Evolutionary conservation across 257 asterid species (phyloP).

Genomic region (Salvia miltiorrhiza): DNA sequence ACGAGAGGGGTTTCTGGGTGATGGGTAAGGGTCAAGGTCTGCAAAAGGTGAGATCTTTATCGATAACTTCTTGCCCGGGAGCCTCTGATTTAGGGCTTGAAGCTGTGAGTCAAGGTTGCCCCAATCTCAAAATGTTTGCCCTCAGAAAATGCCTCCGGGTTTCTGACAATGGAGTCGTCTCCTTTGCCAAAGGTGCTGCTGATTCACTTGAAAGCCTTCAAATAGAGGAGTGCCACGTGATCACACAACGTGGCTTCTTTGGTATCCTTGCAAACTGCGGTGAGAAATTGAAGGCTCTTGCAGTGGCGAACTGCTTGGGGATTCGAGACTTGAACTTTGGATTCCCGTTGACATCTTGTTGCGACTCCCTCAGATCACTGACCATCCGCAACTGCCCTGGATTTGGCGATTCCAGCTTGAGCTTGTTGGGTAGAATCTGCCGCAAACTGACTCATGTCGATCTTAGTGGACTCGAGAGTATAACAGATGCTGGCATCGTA

Average conservation of each 20-base stretch:
- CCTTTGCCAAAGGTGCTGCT: conserved; percentile 53
- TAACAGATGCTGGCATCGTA: conserved; percentile 60
- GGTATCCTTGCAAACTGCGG: conserved; percentile 49
- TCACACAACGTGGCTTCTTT: conserved; percentile 62
- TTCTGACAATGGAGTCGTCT: conserved; percentile 66
- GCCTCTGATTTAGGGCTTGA: conserved; percentile 63
- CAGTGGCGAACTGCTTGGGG: conserved; percentile 61
- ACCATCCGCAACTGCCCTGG: conserved; percentile 68
- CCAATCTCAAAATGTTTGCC: conserved; percentile 42
- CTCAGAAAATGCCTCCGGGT: conserved; percentile 48
- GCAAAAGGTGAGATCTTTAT: conserved; percentile 54
- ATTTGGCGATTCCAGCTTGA: conserved; percentile 52
- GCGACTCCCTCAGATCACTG: conserved; percentile 57
- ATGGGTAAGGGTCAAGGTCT: conserved; percentile 82
- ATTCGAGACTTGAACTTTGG: conserved; percentile 39
- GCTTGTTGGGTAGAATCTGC: conserved; percentile 53
- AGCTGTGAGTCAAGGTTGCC: conserved; percentile 63
- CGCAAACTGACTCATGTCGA: conserved; percentile 52
- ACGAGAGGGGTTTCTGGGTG: conserved; percentile 88
- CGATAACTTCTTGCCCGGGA: conserved; percentile 56
- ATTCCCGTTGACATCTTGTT: conserved; percentile 28
- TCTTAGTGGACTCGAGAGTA: conserved; percentile 40
- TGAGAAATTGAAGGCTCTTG: conserved; percentile 57
- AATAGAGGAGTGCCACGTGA: conserved; percentile 75
- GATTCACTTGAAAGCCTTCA: conserved; percentile 52